Evolutionary conservation across 768 basidiomycete genomes (phyloP).

Genomic region (Mycena maculata): DNA sequence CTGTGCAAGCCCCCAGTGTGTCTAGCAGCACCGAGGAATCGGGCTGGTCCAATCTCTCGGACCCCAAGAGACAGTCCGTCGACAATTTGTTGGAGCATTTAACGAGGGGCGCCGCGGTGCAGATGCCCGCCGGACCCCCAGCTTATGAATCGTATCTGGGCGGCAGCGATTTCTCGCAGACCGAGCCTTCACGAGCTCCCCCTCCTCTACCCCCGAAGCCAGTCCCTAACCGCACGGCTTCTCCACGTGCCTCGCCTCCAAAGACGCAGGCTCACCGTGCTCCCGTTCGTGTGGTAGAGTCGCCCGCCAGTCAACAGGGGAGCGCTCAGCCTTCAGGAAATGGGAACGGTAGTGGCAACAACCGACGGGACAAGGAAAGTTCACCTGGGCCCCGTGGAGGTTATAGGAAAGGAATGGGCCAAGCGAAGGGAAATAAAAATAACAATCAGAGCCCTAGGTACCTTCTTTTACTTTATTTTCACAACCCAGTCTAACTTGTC

Average conservation of each 20-base stretch:
- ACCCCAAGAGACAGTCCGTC: conserved; percentile 85
- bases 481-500: conserved; percentile 17
- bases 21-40: conserved; percentile 68
- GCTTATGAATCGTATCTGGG: conserved; percentile 60
- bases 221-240: conserved; percentile 55
- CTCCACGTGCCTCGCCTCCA: conserved; percentile 75
- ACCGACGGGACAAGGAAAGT: conserved; percentile 74
- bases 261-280: conserved; percentile 65
- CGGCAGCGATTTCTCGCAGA: conserved; percentile 58
- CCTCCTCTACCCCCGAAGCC: conserved; percentile 75
- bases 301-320: conserved; percentile 59
- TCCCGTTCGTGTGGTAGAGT: conserved; percentile 63
- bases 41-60: conserved; percentile 62
- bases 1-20: conserved; percentile 53
- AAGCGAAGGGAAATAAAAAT: conserved; percentile 59
- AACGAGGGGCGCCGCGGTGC: conserved; percentile 58
- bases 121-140: conserved; percentile 50
- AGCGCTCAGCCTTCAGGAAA: conserved; percentile 38
- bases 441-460: conserved; percentile 70
- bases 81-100: conserved; percentile 85
- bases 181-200: conserved; percentile 60
- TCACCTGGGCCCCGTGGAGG: conserved; percentile 71
- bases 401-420: conserved; percentile 44
- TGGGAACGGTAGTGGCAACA: conserved; percentile 30
- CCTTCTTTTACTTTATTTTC: conserved; percentile 29